These are phyloP conservation scores for Anaeramoeba flamelloides DNA, from an alignment of 78 protist genomes.

Conservation along the genomic window DNA sequence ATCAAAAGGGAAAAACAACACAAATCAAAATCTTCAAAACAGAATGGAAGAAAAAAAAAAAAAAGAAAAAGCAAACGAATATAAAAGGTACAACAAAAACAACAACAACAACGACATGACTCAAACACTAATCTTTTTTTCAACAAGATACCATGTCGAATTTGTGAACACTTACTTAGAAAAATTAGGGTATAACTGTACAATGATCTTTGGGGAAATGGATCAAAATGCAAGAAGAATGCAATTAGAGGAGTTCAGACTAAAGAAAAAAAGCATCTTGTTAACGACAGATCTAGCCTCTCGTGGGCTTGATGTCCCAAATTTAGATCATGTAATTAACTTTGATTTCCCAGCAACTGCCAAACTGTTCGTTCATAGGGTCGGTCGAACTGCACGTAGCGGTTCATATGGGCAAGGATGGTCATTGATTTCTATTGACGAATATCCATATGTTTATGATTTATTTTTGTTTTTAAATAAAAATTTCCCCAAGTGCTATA, in stretches of 20 bases:
- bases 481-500: no score
- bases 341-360: slow-evolving; percentile 86
- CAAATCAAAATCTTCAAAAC: neutral
- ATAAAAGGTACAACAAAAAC: neutral
- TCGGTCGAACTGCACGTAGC: slow-evolving; percentile 97
- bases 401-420: slow-evolving; percentile 51
- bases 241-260: neutral
- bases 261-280: neutral
- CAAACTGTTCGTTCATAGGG: slow-evolving; percentile 95
- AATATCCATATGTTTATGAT: slow-evolving; percentile 14
- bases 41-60: no score
- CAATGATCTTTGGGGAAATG: neutral
- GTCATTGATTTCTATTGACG: neutral
- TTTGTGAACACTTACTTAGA: neutral
- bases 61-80: neutral
- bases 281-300: neutral
- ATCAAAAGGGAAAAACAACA: no score
- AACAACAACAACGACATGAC: no score
- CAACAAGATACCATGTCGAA: neutral
- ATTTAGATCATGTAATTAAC: slow-evolving; percentile 90
- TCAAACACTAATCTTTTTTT: neutral
- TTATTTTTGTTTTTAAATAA: neutral
- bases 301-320: slow-evolving; percentile 71
- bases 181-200: neutral
- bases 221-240: neutral